Base-by-base conservation (phyloP, 108 stramenopile species). In the Pseudonitzschia pungens region DNA sequence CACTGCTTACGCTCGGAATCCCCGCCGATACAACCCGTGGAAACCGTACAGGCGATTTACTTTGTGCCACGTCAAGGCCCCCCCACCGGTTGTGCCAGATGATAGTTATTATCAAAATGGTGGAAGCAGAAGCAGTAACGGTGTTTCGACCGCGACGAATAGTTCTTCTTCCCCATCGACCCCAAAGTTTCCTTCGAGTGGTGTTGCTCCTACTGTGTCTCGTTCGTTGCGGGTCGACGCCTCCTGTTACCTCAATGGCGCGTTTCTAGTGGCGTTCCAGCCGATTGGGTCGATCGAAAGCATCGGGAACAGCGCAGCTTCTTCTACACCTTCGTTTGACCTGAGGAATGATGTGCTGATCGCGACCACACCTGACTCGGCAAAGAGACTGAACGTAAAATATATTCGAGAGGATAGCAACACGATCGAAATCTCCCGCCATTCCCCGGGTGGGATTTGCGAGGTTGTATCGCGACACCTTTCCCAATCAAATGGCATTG, bases 21-120 rank as follows among this genome's bases (percentile, higher is more conserved):
- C 66, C 11, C 52, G 70, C 68, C 69, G 72, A 63, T 77, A 69
- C 78, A 57, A 80, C 70, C 28, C 73, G 52, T 55, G 74, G 65
- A 73, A 60, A 24, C 78, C 78, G 10, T 52, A 73, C 52, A 63
- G 68, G 27, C 81, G 80, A 70, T 78, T 95, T 56, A 90, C 89
- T 2, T 75, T 95, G 40, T 92, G 90, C 33, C 94, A 92, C 56
- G 76, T 95, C 57, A 86, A 92, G 21, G 84, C 90, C 1, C 92
- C 94, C 32, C 92, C 92, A 43, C 85, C 90, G 60, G 60, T 62
- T 16, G 29, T 62, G 1, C 2, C 60, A 16, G 60, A 62, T 20
- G 60, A 62, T 40, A 16, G 31, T 29, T 62, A 62, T 21, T 62
- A 62, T 15, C 60, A 62, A 28, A 62, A 62, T 21, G 60, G 60